These are phyloP conservation scores for Nemania bipapillata DNA, from an alignment of 2,329 filamentous ascomycete species.

Conservation along the genomic window DNA sequence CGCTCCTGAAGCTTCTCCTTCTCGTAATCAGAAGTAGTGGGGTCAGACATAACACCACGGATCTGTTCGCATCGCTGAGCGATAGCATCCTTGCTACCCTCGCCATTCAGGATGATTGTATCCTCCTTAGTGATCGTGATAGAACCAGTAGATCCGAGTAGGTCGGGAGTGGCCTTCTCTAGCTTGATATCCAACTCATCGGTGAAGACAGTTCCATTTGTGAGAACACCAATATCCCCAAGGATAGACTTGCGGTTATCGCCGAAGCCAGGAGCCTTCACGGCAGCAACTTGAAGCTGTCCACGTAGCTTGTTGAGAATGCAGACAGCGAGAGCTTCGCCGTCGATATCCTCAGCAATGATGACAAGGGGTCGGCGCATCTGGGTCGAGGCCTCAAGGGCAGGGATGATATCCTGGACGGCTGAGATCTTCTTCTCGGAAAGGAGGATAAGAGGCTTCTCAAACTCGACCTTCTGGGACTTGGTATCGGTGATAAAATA, in stretches of 20 bases:
- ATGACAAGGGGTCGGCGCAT: conserved; percentile 95
- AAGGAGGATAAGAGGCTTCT: conserved; percentile 98
- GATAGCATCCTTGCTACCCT: conserved; percentile 93
- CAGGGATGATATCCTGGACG: conserved; percentile 98
- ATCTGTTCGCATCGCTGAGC: conserved; percentile 98
- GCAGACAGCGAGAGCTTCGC: conserved; percentile 97
- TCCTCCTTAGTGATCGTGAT: conserved; percentile 99
- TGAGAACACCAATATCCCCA: conserved; percentile 93
- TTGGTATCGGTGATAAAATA: conserved; percentile 99
- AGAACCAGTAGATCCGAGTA: conserved; percentile 95
- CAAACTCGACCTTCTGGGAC: conserved; percentile 98
- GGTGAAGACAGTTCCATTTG: conserved; percentile 96
- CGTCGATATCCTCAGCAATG: conserved; percentile 98
- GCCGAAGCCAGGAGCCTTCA: conserved; percentile 99
- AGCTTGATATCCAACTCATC: conserved; percentile 99
- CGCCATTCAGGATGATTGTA: conserved; percentile 97
- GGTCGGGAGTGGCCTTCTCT: conserved; percentile 94
- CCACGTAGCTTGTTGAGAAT: conserved; percentile 99
- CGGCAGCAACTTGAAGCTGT: conserved; percentile 96
- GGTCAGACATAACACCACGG: conserved; percentile 93
- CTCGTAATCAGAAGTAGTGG: conserved; percentile 97
- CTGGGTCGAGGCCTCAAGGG: conserved; percentile 96
- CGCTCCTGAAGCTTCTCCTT: conserved; percentile 99
- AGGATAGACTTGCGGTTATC: conserved; percentile 99
- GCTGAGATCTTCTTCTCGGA: conserved; percentile 99